Evolutionary conservation across 2,329 filamentous ascomycete genomes (phyloP).

Genomic region (Penicillium fuscoglaucum): DNA sequence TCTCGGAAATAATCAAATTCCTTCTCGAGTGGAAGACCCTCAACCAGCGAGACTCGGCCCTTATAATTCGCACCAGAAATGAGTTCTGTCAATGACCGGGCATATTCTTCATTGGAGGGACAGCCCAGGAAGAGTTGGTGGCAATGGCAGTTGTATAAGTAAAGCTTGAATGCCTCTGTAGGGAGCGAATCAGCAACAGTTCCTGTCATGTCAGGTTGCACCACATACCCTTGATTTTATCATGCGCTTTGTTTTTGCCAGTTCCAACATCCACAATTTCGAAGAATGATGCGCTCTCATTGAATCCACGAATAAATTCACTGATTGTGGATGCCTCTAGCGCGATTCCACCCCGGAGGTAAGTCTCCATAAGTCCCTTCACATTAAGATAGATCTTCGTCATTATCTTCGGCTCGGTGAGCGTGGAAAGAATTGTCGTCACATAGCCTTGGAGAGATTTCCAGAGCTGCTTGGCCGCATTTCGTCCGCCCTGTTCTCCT

Average conservation of each 20-base stretch:
- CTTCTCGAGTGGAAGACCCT: conserved; percentile 57
- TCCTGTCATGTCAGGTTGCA: not conserved
- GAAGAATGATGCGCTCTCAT: conserved; percentile 51
- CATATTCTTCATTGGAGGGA: conserved; percentile 58
- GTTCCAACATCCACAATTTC: conserved; percentile 52
- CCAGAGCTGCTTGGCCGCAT: conserved; percentile 54
- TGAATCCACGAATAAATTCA: conserved; percentile 59
- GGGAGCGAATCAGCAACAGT: conserved; percentile 26
- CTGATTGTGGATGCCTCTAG: conserved; percentile 46
- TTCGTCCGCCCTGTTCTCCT: conserved; percentile 55
- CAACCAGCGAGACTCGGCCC: conserved; percentile 56
- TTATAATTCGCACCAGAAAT: conserved; percentile 47
- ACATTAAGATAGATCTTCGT: conserved; percentile 57
- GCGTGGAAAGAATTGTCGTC: conserved; percentile 40
- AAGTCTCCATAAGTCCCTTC: conserved; percentile 51
- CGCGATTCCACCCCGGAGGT: conserved; percentile 48
- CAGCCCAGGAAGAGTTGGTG: conserved; percentile 62
- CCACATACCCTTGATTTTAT: conserved; percentile 51
- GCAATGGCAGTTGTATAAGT: conserved; percentile 60
- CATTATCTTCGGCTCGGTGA: conserved; percentile 51
- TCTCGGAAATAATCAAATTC: conserved; percentile 49
- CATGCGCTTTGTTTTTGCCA: conserved; percentile 47
- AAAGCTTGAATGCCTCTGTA: conserved; percentile 55
- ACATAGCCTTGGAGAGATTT: conserved; percentile 47
- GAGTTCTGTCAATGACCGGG: conserved; percentile 53